phyloP scores from a whole-genome alignment of 2,329 filamentous ascomycete species.

The Fusarium verrucosum region DNA sequence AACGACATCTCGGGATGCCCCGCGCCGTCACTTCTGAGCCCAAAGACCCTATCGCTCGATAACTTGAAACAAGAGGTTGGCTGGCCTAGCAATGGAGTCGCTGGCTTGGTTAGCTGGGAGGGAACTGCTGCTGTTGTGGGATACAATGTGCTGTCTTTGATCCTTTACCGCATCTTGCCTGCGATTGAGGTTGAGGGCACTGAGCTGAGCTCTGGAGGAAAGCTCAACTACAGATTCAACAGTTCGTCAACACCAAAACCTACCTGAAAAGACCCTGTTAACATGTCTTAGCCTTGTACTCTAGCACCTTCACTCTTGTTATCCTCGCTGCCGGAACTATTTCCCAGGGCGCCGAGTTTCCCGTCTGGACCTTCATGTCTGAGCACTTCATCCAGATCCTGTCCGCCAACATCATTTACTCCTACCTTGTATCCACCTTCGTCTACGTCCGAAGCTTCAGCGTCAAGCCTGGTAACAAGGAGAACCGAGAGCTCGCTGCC shows the following conservation, averaged over 20 bases:
- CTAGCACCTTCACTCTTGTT: slow-evolving; percentile 77
- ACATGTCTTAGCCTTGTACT: slow-evolving; percentile 70
- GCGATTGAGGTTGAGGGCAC: slow-evolving; percentile 76
- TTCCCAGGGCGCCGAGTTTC: slow-evolving; percentile 80
- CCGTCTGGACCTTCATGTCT: slow-evolving; percentile 91
- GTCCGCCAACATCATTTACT: slow-evolving; percentile 82
- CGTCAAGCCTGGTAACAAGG: slow-evolving; percentile 77
- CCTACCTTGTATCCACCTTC: slow-evolving; percentile 76
- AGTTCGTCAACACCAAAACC: slow-evolving; percentile 55
- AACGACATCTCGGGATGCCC: slow-evolving; percentile 95
- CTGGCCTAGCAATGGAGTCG: slow-evolving; percentile 78
- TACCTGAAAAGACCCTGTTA: slow-evolving; percentile 27
- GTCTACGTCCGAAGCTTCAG: slow-evolving; percentile 86
- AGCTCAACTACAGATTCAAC: slow-evolving; percentile 84
- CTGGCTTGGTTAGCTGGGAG: slow-evolving; percentile 74
- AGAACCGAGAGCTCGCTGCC: slow-evolving; percentile 79
- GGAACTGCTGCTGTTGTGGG: slow-evolving; percentile 75
- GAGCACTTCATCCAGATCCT: slow-evolving; percentile 90
- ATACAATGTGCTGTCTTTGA: slow-evolving; percentile 80
- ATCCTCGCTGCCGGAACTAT: slow-evolving; percentile 78
- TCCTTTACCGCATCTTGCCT: slow-evolving; percentile 80
- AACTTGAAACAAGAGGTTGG: slow-evolving; percentile 82
- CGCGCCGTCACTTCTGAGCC: slow-evolving; percentile 79
- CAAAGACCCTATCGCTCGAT: slow-evolving; percentile 74
- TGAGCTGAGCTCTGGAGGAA: slow-evolving; percentile 74